Evolutionary conservation across 139 green algal genomes (phyloP), one percentile per base, ranked within the genome.

Genomic region (Prasinococcaceae sp.): DNA sequence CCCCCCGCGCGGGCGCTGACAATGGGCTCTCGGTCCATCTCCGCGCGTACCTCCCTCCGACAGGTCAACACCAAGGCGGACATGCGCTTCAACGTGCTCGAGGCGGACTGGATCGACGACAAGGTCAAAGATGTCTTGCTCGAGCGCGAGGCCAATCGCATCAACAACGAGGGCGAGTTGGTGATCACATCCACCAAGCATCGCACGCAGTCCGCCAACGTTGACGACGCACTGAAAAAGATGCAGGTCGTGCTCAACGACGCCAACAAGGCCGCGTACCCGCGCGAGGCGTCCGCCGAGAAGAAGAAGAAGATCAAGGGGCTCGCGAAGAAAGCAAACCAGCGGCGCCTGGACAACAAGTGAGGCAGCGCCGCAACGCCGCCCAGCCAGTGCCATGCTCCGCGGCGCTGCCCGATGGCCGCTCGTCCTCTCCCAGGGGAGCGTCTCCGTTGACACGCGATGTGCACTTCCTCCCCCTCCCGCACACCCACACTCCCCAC

Each of bases 31-130:
- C 19, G 58, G 2, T 47, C 48, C 14, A 17, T 33, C 40, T 20
- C 0, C 33, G 29, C 19, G 32, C 20, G 3, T 30, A 37, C 8
- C 42, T 61, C 3, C 12, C 38, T 45, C 9, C 16, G 4, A 16
- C 38, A 79, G 66, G 75, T 94, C 5, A 94, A 90, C 60, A 95
- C 86, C 41, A 95, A 95, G 67, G 86, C 93, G 33, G 86, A 95
- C 58, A 93, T 96, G 82, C 72, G 86, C 6, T 72, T 94, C 17
- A 69, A 84, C 12, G 33, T 95, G 14, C 38, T 63, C 5, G 55
- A 63, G 6, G 60, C 63, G 4, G 32, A 43, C 9, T 95, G 85
- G 85, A 66, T 95, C 4, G 74, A 79, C 2, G 66, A 84, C 1
- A 77, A 86, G 38, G 67, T 89, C 6, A 74, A 73, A 41, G 73